phyloP scores from a whole-genome alignment of 768 basidiomycete species.

The Lentinula aciculospora region DNA sequence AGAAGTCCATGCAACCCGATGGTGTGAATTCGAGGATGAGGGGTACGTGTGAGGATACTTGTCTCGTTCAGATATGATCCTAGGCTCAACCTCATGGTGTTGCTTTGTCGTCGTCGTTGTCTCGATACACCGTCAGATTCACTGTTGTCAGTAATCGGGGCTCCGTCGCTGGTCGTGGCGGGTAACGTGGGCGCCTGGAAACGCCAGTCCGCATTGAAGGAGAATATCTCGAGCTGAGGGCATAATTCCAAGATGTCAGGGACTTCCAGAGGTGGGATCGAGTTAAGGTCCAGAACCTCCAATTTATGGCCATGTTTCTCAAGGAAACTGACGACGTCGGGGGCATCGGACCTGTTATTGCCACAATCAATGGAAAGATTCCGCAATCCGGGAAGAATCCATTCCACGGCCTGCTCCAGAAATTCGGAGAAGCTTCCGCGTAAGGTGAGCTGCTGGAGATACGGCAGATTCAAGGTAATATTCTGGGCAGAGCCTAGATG shows the following conservation, averaged over 20 bases:
- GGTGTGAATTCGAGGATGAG: conserved; percentile 51
- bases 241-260: conserved; percentile 58
- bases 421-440: conserved; percentile 58
- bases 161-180: conserved; percentile 9
- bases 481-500: conserved; percentile 58
- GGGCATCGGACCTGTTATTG: conserved; percentile 26
- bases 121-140: conserved; percentile 12
- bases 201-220: conserved; percentile 76
- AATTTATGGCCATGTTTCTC: conserved; percentile 50
- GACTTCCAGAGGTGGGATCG: conserved; percentile 51
- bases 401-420: conserved; percentile 62
- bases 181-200: conserved; percentile 18
- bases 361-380: conserved; percentile 54
- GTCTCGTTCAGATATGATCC: conserved; percentile 14
- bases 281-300: conserved; percentile 61
- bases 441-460: conserved; percentile 59
- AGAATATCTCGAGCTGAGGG: conserved; percentile 54
- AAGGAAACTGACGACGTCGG: conserved; percentile 59
- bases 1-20: conserved; percentile 67
- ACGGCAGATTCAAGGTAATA: conserved; percentile 45
- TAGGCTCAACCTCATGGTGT: not conserved
- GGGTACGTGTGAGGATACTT: conserved; percentile 23
- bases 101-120: conserved; percentile 8
- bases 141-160: not conserved
- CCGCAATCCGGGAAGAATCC: conserved; percentile 58